A percentile compares a stretch with the other conserved stretches of the same genome.
Evolutionary conservation across 2,329 filamentous ascomycete species (phyloP).

Genomic region (Aspergillus oerlinghausenensis): DNA sequence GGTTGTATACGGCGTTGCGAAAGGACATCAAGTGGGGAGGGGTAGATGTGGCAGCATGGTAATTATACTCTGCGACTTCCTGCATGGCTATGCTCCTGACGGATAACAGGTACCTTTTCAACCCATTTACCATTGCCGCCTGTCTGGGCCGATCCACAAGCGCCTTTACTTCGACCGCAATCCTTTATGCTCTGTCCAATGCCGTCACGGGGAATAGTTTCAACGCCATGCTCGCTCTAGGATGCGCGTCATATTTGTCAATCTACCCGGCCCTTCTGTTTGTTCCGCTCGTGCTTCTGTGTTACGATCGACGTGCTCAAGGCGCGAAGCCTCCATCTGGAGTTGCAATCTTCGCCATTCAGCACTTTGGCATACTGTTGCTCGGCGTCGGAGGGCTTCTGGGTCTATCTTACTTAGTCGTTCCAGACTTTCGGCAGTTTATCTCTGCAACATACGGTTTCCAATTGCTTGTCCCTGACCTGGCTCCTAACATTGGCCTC

Average conservation of each 20-base stretch:
- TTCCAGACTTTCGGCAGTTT: conserved; percentile 80
- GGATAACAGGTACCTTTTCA: conserved; percentile 74
- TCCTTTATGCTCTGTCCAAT: conserved; percentile 76
- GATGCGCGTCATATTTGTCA: conserved; percentile 84
- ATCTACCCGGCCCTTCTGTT: conserved; percentile 87
- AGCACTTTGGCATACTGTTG: conserved; percentile 51
- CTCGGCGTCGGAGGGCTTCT: conserved; percentile 60
- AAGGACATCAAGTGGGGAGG: conserved; percentile 70
- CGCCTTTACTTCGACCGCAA: conserved; percentile 82
- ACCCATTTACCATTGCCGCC: conserved; percentile 86
- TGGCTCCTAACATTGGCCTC: conserved; percentile 89
- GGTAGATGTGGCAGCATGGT: conserved; percentile 73
- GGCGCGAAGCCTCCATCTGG: conserved; percentile 28
- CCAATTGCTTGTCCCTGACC: conserved; percentile 81
- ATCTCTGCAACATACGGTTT: conserved; percentile 86
- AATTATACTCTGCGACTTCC: conserved; percentile 27
- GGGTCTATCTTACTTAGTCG: conserved; percentile 66
- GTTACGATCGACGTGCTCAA: conserved; percentile 61
- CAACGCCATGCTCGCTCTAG: conserved; percentile 76
- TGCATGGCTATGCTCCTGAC: conserved; percentile 1
- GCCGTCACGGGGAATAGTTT: conserved; percentile 69
- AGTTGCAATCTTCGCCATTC: conserved; percentile 48
- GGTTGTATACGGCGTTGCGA: conserved; percentile 72
- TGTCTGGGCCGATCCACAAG: conserved; percentile 86
- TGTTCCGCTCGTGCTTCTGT: conserved; percentile 73